Evolutionary conservation across 192 early-diverging fungal species (phyloP), one percentile per base, ranked within the genome.

Genomic region (Entomortierella lignicola): DNA sequence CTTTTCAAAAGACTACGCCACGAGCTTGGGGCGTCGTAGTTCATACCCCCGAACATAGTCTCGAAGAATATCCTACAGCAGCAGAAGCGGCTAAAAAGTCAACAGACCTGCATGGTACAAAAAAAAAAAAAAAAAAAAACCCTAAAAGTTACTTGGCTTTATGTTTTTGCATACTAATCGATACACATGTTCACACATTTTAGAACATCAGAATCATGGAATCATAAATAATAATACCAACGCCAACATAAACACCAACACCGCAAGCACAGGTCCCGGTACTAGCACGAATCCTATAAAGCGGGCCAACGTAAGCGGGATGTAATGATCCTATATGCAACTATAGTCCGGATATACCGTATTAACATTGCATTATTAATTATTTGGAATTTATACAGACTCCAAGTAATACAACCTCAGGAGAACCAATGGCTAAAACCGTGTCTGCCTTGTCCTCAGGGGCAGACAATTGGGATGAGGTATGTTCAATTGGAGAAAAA

Each of bases 381-480:
- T 7, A 54, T 8, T 13, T 26, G n/a, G 8, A 54, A 54, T 54
- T 2, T 27, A 2, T 54, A 26, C 51, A 72, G 61, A 25, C 47
- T n/a, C 17, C 64, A 11, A 27, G 41, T n/a, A 61, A 23, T 26
- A 50, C 43, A 6, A 25, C 27, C 0, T 55, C 74, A 12, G 66
- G 75, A 17, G 75, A 79, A n/a, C 67, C 75, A 4, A 79, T 79
- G 75, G 57, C 75, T 2, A 79, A 79, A 25, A 66, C 75, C 2
- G 63, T 79, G 20, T 70, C 75, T 0, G 42, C 67, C 12, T 37
- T 79, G 31, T 79, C 72, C 13, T 42, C 62, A 17, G 75, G 68
- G 12, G 75, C 60, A 3, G 68, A 79, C 34, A 79, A 79, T 43
- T 79, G 75, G 75, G 75, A 79, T 41, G 75, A 79, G 57, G 75